Percentiles rank a stretch among this genome's conserved stretches.
These are phyloP conservation scores for Chalciporus sp. DNA, from an alignment of 1,284 basidiomycete genomes.

Conservation along the genomic window DNA sequence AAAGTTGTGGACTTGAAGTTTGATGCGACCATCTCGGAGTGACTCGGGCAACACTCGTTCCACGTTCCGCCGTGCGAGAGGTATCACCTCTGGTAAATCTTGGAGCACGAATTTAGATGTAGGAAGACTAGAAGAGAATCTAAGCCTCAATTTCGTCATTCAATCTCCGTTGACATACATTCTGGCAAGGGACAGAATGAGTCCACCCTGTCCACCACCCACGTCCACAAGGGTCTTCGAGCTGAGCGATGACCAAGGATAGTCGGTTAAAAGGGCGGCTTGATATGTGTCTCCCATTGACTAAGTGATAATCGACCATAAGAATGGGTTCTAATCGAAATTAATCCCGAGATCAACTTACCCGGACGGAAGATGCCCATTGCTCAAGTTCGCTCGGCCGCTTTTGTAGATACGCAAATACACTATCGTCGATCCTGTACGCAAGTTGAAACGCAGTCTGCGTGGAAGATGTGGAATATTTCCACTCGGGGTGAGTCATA, in stretches of 20 bases:
- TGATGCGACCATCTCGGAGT: slow-evolving; percentile 8
- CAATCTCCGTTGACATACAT: slow-evolving; percentile 10
- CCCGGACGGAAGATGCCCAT: too few relatives aligned
- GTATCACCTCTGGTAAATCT: slow-evolving; percentile 7
- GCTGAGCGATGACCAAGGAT: slow-evolving; percentile 3
- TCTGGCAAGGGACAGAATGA: slow-evolving; percentile 9
- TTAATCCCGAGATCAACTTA: too few relatives aligned
- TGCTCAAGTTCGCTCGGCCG: too few relatives aligned
- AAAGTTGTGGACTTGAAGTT: slow-evolving; percentile 4
- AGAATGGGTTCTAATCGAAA: too few relatives aligned
- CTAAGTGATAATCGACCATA: background rate
- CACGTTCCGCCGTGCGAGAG: slow-evolving; percentile 6
- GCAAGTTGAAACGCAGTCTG: slow-evolving; percentile 29
- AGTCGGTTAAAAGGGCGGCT: slow-evolving; percentile 10
- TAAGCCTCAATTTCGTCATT: too few relatives aligned
- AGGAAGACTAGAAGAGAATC: too few relatives aligned
- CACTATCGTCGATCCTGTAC: slow-evolving; percentile 19
- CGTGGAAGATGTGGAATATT: slow-evolving; percentile 19
- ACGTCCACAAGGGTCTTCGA: slow-evolving; percentile 7
- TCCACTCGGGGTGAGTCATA: slow-evolving; percentile 28
- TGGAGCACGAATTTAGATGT: slow-evolving; percentile 6
- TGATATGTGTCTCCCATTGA: slow-evolving; percentile 11
- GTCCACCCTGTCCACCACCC: slow-evolving; percentile 10
- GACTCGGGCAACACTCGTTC: slow-evolving; percentile 1
- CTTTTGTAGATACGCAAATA: slow-evolving; percentile 23